phyloP scores from a whole-genome alignment of 208 protist genomes.

The Wallacemonas collosoma region DNA sequence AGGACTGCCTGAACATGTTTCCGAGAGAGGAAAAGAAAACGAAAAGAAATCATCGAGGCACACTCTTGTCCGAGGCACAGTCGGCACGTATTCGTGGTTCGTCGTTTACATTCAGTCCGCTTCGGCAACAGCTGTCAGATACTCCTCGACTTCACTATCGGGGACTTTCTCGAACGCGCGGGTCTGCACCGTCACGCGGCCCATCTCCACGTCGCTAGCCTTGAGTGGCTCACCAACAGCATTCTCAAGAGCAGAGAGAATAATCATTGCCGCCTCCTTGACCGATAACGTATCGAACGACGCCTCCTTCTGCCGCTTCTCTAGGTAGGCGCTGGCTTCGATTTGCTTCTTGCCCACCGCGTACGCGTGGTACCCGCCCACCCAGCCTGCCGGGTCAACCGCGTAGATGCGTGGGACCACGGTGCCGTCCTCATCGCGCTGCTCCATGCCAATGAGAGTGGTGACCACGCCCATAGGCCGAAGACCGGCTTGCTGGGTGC shows the following conservation, averaged over 20 bases:
- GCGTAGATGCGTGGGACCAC: constrained; percentile 93
- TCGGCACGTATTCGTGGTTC: too few relatives aligned
- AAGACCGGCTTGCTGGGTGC: constrained; percentile 97
- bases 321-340: constrained; percentile 95
- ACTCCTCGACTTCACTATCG: constrained; percentile 78
- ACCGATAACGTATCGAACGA: constrained; percentile 76
- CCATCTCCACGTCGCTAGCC: constrained; percentile 85
- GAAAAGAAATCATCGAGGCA: too few relatives aligned
- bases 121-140: constrained; percentile 87
- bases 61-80: too few relatives aligned
- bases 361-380: constrained; percentile 90
- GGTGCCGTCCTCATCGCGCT: constrained; percentile 77
- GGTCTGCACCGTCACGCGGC: constrained; percentile 44
- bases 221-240: constrained; percentile 72
- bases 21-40: too few relatives aligned
- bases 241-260: constrained; percentile 78
- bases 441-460: constrained; percentile 95
- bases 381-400: constrained; percentile 95
- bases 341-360: constrained; percentile 94
- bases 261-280: constrained; percentile 84
- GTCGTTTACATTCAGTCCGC: constrained; percentile 53
- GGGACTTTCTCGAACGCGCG: constrained; percentile 68
- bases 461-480: constrained; percentile 93
- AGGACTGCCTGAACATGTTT: too few relatives aligned
- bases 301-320: constrained; percentile 95